Evolutionary conservation across 176 grass and related monocot genomes (phyloP).

Genomic region (Aegilops speltoides): DNA sequence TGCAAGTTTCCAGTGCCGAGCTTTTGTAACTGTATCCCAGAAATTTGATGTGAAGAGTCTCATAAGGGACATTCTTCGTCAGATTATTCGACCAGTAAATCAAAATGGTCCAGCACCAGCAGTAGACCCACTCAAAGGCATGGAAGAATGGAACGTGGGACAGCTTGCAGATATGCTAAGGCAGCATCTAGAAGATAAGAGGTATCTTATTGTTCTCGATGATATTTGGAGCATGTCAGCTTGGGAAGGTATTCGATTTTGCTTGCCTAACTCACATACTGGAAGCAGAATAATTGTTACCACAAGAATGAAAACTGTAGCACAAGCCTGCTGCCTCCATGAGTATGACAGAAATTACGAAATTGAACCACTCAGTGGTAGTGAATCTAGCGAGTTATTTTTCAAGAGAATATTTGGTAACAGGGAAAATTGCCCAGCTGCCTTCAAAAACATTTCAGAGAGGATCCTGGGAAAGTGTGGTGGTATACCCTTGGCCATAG

Average conservation of each 20-base stretch:
- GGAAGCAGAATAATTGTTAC: conserved; percentile 40
- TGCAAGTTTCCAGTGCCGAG: conserved; percentile 18
- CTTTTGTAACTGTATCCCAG: conserved; percentile 45
- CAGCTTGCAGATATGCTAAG: conserved; percentile 26
- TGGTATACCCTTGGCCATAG: conserved; percentile 30
- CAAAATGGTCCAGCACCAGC: not conserved
- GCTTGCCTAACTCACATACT: conserved; percentile 34
- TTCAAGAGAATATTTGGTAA: conserved; percentile 31
- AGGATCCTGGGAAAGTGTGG: conserved; percentile 36
- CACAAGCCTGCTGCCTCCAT: conserved; percentile 29
- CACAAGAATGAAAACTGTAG: conserved; percentile 41
- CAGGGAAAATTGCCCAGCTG: not conserved
- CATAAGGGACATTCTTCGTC: conserved; percentile 34
- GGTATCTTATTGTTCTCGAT: conserved; percentile 48
- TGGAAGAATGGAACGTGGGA: conserved; percentile 28
- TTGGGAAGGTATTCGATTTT: conserved; percentile 37
- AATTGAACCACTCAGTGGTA: conserved; percentile 29
- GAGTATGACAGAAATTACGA: conserved; percentile 37
- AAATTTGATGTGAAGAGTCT: conserved; percentile 33
- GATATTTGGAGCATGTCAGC: conserved; percentile 38
- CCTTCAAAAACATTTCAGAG: conserved; percentile 3
- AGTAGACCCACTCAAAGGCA: conserved; percentile 14
- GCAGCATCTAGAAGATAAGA: conserved; percentile 9
- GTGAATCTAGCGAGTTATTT: conserved; percentile 33
- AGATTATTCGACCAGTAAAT: conserved; percentile 23